Evolutionary conservation across 139 green algal genomes (phyloP).

Genomic region (Yamagishiella unicocca): DNA sequence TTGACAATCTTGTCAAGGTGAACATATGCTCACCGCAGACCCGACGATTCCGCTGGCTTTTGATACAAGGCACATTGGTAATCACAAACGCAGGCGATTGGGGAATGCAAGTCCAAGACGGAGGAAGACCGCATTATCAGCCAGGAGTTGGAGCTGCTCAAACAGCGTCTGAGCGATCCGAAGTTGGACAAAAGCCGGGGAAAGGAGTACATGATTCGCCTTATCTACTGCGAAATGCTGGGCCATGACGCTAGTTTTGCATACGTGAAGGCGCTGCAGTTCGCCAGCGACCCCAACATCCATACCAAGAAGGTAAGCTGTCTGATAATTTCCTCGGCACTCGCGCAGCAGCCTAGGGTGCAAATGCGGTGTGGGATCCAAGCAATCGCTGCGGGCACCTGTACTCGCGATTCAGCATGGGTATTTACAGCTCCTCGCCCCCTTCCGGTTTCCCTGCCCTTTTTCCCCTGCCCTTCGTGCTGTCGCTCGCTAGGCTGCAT

Average conservation of each 20-base stretch:
- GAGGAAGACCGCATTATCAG: slow-evolving; percentile 88
- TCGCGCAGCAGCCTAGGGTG: no score
- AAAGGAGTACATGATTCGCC: slow-evolving; percentile 91
- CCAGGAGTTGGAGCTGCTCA: slow-evolving; percentile 87
- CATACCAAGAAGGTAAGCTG: slow-evolving; percentile 72
- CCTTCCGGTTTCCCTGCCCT: neutral
- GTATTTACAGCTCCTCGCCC: neutral
- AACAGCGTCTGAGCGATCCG: slow-evolving; percentile 80
- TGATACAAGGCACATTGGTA: no score
- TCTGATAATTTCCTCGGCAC: no score
- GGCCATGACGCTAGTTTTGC: slow-evolving; percentile 95
- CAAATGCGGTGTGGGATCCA: no score
- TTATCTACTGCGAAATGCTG: slow-evolving; percentile 99
- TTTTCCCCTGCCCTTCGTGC: neutral
- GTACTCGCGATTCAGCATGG: neutral
- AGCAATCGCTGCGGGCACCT: no score
- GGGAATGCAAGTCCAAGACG: slow-evolving; percentile 75
- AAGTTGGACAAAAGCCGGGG: slow-evolving; percentile 80
- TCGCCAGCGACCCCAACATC: slow-evolving; percentile 72
- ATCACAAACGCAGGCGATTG: slow-evolving; percentile 71
- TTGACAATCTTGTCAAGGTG: slow-evolving; percentile 51
- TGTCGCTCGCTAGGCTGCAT: slow-evolving; percentile 79
- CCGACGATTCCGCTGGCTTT: no score
- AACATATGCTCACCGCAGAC: neutral
- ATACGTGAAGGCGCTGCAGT: slow-evolving; percentile 75